phyloP scores from a whole-genome alignment of 371 early-diverging fungal species.

The Mortierella sp. region DNA sequence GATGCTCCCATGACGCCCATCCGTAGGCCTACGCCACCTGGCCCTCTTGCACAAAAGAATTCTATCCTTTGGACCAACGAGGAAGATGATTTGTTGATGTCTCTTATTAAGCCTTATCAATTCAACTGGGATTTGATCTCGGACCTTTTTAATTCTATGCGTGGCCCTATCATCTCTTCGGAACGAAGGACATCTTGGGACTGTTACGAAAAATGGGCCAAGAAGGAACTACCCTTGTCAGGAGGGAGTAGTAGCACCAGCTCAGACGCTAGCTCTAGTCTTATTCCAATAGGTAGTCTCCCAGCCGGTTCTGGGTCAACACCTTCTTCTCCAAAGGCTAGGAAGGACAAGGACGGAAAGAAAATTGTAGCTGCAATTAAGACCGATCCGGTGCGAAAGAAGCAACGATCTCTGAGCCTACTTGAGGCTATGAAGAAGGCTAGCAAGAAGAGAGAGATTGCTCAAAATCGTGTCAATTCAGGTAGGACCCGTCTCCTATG shows the following conservation, averaged over 20 bases:
- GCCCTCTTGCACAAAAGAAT: slow-evolving; percentile 27
- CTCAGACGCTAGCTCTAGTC: slow-evolving; percentile 27
- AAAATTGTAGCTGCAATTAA: slow-evolving; percentile 39
- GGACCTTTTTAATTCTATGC: slow-evolving; percentile 69
- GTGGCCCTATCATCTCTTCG: slow-evolving; percentile 63
- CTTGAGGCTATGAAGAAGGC: slow-evolving; percentile 53
- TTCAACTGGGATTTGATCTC: slow-evolving; percentile 80
- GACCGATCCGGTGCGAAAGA: slow-evolving; percentile 46
- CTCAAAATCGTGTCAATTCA: slow-evolving; percentile 61
- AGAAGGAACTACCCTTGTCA: slow-evolving; percentile 52
- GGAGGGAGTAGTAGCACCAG: slow-evolving; percentile 24
- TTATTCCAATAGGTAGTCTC: slow-evolving; percentile 48
- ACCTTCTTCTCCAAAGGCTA: slow-evolving; percentile 51
- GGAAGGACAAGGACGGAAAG: slow-evolving; percentile 57
- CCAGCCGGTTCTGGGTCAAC: slow-evolving; percentile 32
- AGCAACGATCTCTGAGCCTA: slow-evolving; percentile 44
- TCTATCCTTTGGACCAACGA: slow-evolving; percentile 72
- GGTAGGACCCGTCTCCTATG: slow-evolving; percentile 27
- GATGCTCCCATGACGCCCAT: slow-evolving; percentile 62
- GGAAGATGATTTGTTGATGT: slow-evolving; percentile 75
- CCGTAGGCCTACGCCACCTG: slow-evolving; percentile 60
- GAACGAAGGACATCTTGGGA: slow-evolving; percentile 78
- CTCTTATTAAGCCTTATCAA: slow-evolving; percentile 67
- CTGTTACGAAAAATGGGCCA: slow-evolving; percentile 69
- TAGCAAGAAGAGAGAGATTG: slow-evolving; percentile 46